phyloP scores from a whole-genome alignment of 2,329 filamentous ascomycete genomes.

The Cytospora piceae region DNA sequence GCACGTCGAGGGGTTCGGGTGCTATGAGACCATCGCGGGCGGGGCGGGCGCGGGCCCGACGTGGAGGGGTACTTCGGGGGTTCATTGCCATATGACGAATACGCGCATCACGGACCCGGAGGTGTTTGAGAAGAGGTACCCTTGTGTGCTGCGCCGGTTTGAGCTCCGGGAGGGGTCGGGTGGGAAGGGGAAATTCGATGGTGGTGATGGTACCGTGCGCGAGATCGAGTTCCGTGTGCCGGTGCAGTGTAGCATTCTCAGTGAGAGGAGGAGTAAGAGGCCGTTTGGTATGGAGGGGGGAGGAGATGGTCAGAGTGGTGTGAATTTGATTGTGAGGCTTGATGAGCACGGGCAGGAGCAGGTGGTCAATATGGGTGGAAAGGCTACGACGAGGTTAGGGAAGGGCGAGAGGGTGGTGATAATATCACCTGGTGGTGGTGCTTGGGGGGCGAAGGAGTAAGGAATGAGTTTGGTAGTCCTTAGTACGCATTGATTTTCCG shows the following conservation, averaged over 20 bases:
- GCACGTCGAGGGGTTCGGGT: slow-evolving; percentile 39
- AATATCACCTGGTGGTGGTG: slow-evolving; percentile 64
- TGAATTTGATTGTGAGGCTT: slow-evolving; percentile 67
- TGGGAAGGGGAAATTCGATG: slow-evolving; percentile 47
- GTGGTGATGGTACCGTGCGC: slow-evolving; percentile 69
- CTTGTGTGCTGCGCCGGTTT: slow-evolving; percentile 40
- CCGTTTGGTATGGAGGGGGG: slow-evolving; percentile 76
- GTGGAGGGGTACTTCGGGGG: slow-evolving; percentile 39
- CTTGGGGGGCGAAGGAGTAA: slow-evolving; percentile 50
- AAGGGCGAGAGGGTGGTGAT: slow-evolving; percentile 64
- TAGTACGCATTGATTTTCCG: background rate
- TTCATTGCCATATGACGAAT: slow-evolving; percentile 45
- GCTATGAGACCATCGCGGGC: slow-evolving; percentile 43
- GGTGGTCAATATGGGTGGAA: slow-evolving; percentile 60
- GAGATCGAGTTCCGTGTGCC: slow-evolving; percentile 75
- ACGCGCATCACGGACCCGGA: slow-evolving; percentile 44
- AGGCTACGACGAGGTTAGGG: slow-evolving; percentile 64
- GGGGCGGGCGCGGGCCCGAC: slow-evolving; percentile 39
- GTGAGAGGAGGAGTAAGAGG: slow-evolving; percentile 69
- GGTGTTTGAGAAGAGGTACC: slow-evolving; percentile 43
- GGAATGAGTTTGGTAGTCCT: background rate
- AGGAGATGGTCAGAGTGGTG: slow-evolving; percentile 66
- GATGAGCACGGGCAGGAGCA: slow-evolving; percentile 34
- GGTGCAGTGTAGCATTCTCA: slow-evolving; percentile 71
- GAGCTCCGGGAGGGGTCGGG: slow-evolving; percentile 35